Evolutionary conservation across 495 filamentous ascomycete species (phyloP).

Genomic region (Trichoderma erinaceum): DNA sequence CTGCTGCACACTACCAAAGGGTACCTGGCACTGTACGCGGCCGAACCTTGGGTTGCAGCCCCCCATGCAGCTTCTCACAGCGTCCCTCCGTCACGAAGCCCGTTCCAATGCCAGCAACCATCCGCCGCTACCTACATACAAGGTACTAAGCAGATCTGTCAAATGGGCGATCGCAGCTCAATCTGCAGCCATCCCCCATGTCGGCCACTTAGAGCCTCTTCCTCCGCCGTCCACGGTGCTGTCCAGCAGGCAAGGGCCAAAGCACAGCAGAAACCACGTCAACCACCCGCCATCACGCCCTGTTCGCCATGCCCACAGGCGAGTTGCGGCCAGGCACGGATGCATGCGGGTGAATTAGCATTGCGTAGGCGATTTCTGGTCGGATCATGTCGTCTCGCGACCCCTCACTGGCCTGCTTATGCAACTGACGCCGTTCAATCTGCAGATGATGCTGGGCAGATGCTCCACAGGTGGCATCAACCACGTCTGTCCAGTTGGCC

Average conservation of each 20-base stretch:
- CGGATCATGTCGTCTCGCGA: background rate
- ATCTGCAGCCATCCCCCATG: conserved; percentile 5
- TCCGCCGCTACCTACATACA: background rate
- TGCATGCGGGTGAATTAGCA: conserved; percentile 4
- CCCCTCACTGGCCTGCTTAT: conserved; percentile 11
- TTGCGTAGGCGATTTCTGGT: background rate
- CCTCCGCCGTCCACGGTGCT: background rate
- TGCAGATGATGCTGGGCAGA: background rate
- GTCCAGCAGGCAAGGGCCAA: no score
- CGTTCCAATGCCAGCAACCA: background rate
- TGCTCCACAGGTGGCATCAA: conserved; percentile 13
- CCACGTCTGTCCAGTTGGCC: background rate
- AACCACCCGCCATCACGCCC: background rate
- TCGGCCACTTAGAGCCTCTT: background rate
- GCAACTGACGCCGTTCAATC: background rate
- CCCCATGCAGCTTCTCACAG: no score
- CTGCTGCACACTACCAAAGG: background rate
- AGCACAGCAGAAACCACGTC: background rate
- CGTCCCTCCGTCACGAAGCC: no score
- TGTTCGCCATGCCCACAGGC: background rate
- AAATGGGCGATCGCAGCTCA: conserved; percentile 8
- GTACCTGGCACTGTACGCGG: background rate
- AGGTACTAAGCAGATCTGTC: background rate
- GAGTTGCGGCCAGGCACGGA: background rate
- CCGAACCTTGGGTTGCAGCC: no score